Conservation (phyloP, 1,284 basidiomycete genomes). For the Sporisorium iseilematis-ciliati region DNA sequence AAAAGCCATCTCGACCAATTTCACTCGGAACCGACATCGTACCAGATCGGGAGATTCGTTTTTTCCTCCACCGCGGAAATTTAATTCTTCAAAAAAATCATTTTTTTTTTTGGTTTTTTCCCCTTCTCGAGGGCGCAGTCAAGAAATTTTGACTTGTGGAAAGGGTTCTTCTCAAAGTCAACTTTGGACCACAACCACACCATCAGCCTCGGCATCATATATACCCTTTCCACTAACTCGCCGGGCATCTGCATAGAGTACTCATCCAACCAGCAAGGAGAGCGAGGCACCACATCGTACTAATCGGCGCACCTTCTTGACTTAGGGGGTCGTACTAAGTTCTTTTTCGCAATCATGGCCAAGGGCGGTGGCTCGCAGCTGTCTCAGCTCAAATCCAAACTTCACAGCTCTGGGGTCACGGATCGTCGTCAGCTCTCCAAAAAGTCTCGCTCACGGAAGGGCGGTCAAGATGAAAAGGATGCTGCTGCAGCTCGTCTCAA, state of each 20-base stretch:
- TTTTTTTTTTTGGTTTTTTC: constrained; percentile 9
- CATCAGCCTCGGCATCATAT: constrained; percentile 10
- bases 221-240: constrained; percentile 11
- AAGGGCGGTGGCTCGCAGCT: constrained; percentile 68
- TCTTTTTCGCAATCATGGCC: constrained; percentile 41
- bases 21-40: constrained; percentile 37
- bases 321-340: neutral
- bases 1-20: constrained; percentile 20
- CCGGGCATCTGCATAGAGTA: neutral
- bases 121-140: neutral
- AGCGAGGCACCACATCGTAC: neutral
- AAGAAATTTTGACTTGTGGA: constrained; percentile 31
- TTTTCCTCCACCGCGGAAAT: constrained; percentile 13
- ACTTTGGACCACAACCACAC: constrained; percentile 6
- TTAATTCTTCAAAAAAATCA: neutral
- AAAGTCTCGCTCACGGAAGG: constrained; percentile 56
- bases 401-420: constrained; percentile 61
- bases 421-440: constrained; percentile 60
- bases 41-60: constrained; percentile 27
- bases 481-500: constrained; percentile 67
- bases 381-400: constrained; percentile 64
- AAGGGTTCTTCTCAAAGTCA: neutral
- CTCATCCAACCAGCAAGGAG: neutral
- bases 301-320: neutral
- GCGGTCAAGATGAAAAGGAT: constrained; percentile 73